Base-by-base conservation (phyloP, 2,329 filamentous ascomycete species). In the Herpotrichia juniperi region DNA sequence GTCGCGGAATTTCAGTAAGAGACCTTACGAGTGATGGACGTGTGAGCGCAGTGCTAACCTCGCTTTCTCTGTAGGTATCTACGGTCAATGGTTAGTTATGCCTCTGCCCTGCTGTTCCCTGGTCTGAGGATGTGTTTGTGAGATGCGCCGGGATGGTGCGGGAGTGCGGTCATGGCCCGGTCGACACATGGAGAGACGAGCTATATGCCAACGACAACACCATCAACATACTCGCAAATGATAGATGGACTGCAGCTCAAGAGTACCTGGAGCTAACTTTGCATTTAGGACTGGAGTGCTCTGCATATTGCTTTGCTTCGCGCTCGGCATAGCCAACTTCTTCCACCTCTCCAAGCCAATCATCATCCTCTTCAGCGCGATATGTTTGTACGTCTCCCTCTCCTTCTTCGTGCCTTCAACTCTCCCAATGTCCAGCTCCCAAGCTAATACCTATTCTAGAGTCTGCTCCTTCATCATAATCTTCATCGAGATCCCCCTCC, bases 401-500 rank as follows among this genome's bases (percentile, higher is more conserved):
- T 24, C 12, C 12, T 16, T 26, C 21, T 1, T 22, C 12, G 45
- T 43, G 46, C 21, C 42, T 14, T 42, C n/a, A n/a, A n/a, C 14
- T 45, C 21, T 16, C 32, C 35, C 12, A 35, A 44, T 28, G 4
- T 12, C 21, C 17, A n/a, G 24, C 57, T 62, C 16, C 17, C 48
- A 53, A 48, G n/a, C n/a, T n/a, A n/a, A n/a, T n/a, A 58, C 44
- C 22, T 30, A 14, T 3, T 16, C 9, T 65, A 80, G 80, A 59
- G 67, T 79, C 44, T 79, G 66, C 60, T 62, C 77, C 51, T 79
- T 81, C 71, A 67, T 80, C 62, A 77, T 80, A 64, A 72, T 80
- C 65, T 81, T 81, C 68, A 77, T 80, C 61, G 79, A 99, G 76
- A 88, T 99, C 16, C 94, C 94, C 24, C 87, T 97, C 53, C 89